Percentiles rank a stretch among this genome's conserved stretches.
These are phyloP conservation scores for Furcasterigmium sp. DNA, from an alignment of 2,329 filamentous ascomycete species.

Conservation along the genomic window DNA sequence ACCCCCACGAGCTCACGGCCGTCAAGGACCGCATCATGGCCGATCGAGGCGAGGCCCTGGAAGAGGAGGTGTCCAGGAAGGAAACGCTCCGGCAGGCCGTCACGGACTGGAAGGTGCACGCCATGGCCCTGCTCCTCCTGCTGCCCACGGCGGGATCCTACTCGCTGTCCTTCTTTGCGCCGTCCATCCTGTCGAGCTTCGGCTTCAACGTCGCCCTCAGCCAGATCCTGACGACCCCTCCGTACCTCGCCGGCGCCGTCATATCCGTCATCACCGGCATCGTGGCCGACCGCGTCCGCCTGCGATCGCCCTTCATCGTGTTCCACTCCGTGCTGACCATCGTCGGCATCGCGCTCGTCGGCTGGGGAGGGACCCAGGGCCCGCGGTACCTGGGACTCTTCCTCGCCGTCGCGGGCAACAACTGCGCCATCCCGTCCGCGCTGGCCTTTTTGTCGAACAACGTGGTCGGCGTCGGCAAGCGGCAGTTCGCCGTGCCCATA, in stretches of 20 bases:
- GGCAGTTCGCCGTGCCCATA: not conserved
- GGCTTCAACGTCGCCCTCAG: constrained; percentile 1
- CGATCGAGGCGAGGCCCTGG: not conserved
- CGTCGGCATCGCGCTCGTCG: too few relatives aligned
- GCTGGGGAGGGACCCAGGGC: too few relatives aligned
- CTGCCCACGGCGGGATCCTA: constrained; percentile 1
- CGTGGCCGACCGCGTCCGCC: too few relatives aligned
- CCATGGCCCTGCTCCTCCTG: not conserved
- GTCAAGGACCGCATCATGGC: not conserved
- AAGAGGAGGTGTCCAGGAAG: too few relatives aligned
- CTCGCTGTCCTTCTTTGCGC: not conserved
- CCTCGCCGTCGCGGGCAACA: not conserved
- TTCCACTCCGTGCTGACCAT: too few relatives aligned
- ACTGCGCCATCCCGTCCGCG: not conserved
- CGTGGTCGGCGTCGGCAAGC: not conserved
- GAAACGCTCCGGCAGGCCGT: too few relatives aligned
- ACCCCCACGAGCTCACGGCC: not conserved
- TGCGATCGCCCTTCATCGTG: too few relatives aligned
- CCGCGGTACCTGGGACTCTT: too few relatives aligned
- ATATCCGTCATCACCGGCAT: not conserved
- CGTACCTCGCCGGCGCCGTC: not conserved
- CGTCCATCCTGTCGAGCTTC: not conserved
- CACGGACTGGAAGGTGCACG: too few relatives aligned
- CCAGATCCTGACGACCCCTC: constrained; percentile 2
- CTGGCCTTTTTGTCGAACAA: constrained; percentile 4